Percentiles rank a stretch among this genome's conserved stretches.
Conservation (phyloP, 169 alveolate species). For the Plasmodium gallinaceum region DNA sequence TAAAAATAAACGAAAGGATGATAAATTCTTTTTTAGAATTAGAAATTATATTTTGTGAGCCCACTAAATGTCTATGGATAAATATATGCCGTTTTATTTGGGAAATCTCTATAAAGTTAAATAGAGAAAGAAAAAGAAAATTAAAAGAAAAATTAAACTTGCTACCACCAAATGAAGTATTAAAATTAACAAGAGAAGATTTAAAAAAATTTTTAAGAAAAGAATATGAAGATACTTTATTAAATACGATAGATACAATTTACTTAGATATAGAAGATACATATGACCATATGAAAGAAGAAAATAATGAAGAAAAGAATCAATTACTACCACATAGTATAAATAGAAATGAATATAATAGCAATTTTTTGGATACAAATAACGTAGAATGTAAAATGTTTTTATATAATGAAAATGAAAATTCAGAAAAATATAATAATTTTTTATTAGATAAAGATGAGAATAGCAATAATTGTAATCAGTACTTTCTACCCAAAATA, state of each 20-base stretch:
- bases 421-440: background rate
- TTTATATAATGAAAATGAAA: background rate
- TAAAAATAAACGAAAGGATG: slow-evolving; percentile 85
- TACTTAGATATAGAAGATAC: slow-evolving; percentile 34
- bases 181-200: slow-evolving; percentile 67
- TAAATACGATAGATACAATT: slow-evolving; percentile 56
- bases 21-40: slow-evolving; percentile 86
- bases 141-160: slow-evolving; percentile 49
- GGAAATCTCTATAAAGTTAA: slow-evolving; percentile 81
- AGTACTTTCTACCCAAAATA: background rate
- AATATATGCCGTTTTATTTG: slow-evolving; percentile 81
- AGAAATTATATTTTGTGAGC: slow-evolving; percentile 85
- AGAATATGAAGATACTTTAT: slow-evolving; percentile 57
- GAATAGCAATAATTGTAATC: background rate
- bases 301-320: background rate
- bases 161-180: slow-evolving; percentile 58
- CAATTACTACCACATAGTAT: background rate
- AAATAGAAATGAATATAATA: background rate
- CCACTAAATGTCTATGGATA: slow-evolving; percentile 83
- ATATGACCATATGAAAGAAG: slow-evolving; percentile 19
- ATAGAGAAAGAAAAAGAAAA: slow-evolving; percentile 68
- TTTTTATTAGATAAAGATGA: background rate
- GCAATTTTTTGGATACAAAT: background rate
- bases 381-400: background rate
- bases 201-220: slow-evolving; percentile 44